A percentile compares a stretch with the other conserved stretches of the same genome.
These are phyloP conservation scores for Aegilops longissima DNA, from an alignment of 176 grass and related monocot species.

Conservation along the genomic window DNA sequence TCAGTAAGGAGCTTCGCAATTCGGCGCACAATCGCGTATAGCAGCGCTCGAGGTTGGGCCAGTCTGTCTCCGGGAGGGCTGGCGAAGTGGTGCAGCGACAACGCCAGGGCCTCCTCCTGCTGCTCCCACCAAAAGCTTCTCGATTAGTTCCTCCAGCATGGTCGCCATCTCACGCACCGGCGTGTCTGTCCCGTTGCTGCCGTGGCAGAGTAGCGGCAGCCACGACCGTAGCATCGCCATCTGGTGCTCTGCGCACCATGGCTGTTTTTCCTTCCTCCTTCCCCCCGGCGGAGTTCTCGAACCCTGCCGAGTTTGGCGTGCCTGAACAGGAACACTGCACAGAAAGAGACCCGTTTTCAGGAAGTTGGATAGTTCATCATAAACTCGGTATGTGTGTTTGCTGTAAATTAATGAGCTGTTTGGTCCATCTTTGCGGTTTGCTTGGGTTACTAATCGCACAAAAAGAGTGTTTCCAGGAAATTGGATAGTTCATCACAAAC, in stretches of 20 bases:
- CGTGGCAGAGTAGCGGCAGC: conserved; percentile 70
- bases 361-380: too few relatives aligned
- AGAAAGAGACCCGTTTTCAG: too few relatives aligned
- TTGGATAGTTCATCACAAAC: too few relatives aligned
- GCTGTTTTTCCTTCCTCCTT: conserved; percentile 9
- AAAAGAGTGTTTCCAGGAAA: too few relatives aligned
- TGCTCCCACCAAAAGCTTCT: conserved; percentile 64
- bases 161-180: conserved; percentile 62
- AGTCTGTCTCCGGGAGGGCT: conserved; percentile 38
- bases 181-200: conserved; percentile 59
- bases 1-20: conserved; percentile 40
- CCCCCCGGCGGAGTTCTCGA: conserved; percentile 7
- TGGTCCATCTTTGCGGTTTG: too few relatives aligned
- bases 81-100: conserved; percentile 80
- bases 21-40: conserved; percentile 69
- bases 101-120: conserved; percentile 55
- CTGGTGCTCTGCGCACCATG: background rate
- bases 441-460: too few relatives aligned
- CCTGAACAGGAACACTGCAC: conserved; percentile 65
- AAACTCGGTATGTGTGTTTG: too few relatives aligned
- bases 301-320: conserved; percentile 56
- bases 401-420: too few relatives aligned
- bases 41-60: conserved; percentile 74
- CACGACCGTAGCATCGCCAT: conserved; percentile 59
- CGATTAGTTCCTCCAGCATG: conserved; percentile 62